A percentile compares a stretch with the other conserved stretches of the same genome.
These are phyloP conservation scores for Tolypocladium tundrense DNA, from an alignment of 2,329 filamentous ascomycete genomes.

Conservation along the genomic window DNA sequence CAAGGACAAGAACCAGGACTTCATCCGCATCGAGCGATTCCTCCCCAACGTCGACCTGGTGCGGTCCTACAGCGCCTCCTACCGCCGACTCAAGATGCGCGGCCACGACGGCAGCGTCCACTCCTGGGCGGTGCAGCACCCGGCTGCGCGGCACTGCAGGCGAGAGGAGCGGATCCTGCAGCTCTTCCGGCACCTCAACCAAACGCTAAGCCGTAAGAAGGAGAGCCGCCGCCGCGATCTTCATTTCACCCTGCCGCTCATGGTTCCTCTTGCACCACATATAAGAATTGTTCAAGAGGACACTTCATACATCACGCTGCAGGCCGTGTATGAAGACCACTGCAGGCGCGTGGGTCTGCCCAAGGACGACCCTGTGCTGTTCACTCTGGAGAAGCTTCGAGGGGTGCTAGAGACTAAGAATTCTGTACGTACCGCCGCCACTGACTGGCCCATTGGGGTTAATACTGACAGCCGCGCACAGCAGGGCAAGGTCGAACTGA, in stretches of 20 bases:
- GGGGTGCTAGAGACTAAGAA: constrained; percentile 61
- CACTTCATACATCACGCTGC: constrained; percentile 83
- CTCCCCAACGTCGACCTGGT: constrained; percentile 90
- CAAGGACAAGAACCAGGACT: constrained; percentile 98
- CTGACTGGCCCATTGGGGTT: neutral
- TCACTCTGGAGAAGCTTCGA: constrained; percentile 89
- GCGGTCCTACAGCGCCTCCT: constrained; percentile 80
- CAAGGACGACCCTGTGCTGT: constrained; percentile 92
- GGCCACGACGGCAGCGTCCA: constrained; percentile 97
- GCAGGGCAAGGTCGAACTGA: constrained; percentile 60
- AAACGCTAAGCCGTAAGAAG: constrained; percentile 82
- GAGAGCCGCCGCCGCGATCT: constrained; percentile 88
- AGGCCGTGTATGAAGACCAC: constrained; percentile 93
- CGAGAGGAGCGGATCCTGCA: constrained; percentile 93
- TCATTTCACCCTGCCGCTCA: constrained; percentile 90
- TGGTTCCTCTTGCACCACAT: constrained; percentile 90
- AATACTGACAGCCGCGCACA: constrained; percentile 7
- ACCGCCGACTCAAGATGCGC: constrained; percentile 87
- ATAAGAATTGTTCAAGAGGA: constrained; percentile 96
- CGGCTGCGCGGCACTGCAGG: constrained; percentile 81
- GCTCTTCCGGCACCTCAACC: constrained; percentile 95
- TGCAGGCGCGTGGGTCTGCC: constrained; percentile 77
- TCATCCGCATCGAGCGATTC: constrained; percentile 95
- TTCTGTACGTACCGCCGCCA: constrained; percentile 30
- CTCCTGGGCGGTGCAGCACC: constrained; percentile 92